Evolutionary conservation across 225 moss, liverwort and hornwort genomes (phyloP).

Genomic region (Lunularia cruciata): DNA sequence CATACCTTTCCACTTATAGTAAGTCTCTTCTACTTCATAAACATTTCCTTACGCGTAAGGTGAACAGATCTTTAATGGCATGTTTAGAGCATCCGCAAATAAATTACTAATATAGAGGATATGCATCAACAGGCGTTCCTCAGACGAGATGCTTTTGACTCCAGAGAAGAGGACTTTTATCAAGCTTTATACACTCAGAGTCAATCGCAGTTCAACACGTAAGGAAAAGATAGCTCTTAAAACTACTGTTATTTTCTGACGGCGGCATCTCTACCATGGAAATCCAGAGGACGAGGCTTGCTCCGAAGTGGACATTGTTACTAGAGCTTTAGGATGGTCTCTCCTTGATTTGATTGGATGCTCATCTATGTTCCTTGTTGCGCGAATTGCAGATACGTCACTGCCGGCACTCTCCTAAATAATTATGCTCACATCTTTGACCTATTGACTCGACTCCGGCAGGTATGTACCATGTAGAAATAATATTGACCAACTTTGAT

Average conservation of each 20-base stretch:
- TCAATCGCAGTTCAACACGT: constrained; percentile 66
- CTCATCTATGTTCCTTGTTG: background rate
- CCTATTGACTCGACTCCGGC: constrained; percentile 60
- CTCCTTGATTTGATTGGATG: too few species aligned
- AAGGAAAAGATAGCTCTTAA: too few species aligned
- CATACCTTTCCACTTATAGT: too few species aligned
- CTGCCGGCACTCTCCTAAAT: constrained; percentile 60
- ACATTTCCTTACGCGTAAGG: too few species aligned
- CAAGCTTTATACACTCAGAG: constrained; percentile 64
- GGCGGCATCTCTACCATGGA: too few species aligned
- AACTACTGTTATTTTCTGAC: too few species aligned
- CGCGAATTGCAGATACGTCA: constrained; percentile 44
- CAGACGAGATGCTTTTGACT: constrained; percentile 60
- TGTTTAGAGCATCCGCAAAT: background rate
- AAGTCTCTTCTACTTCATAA: too few species aligned
- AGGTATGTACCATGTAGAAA: constrained; percentile 38
- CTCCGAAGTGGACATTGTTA: too few species aligned
- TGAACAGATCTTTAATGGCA: background rate
- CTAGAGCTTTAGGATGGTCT: background rate
- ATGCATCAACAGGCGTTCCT: constrained; percentile 42
- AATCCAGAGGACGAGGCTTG: too few species aligned
- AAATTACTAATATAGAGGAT: too few species aligned
- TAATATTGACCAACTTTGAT: too few species aligned
- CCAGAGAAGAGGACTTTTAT: constrained; percentile 60
- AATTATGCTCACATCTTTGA: constrained; percentile 75